Percentiles rank a stretch among this genome's conserved stretches.
phyloP scores from a whole-genome alignment of 208 protist species.

The Trypanosoma avium region DNA sequence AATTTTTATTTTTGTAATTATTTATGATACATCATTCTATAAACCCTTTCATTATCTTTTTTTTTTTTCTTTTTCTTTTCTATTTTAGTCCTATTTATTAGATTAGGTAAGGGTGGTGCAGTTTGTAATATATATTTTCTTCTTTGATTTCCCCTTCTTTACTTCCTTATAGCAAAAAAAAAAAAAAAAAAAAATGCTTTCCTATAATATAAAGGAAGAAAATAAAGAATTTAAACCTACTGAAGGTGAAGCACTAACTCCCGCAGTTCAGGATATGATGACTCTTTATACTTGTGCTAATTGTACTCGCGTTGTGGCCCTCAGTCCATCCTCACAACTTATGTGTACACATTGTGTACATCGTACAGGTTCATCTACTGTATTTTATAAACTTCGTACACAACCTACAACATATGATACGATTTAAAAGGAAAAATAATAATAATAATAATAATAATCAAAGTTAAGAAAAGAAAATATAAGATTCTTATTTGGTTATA shows the following conservation, averaged over 20 bases:
- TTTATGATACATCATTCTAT: neutral
- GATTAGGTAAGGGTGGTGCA: neutral
- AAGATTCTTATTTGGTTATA: neutral
- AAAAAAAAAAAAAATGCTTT: conserved; percentile 18
- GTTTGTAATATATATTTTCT: no score
- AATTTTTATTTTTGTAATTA: conserved; percentile 8
- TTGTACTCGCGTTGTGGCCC: conserved; percentile 66
- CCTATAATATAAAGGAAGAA: conserved; percentile 38
- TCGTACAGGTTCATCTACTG: conserved; percentile 77
- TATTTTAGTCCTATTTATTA: no score
- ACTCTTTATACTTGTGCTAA: conserved; percentile 82
- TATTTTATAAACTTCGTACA: conserved; percentile 90
- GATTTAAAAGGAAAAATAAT: conserved; percentile 42
- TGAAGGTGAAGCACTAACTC: conserved; percentile 3
- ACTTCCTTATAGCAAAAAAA: neutral
- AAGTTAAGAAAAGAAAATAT: neutral
- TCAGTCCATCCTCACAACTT: conserved; percentile 51
- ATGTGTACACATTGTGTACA: conserved; percentile 81
- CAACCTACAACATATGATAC: conserved; percentile 87
- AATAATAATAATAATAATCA: neutral
- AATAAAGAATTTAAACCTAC: conserved; percentile 26
- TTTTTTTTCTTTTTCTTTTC: conserved; percentile 1
- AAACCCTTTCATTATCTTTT: neutral
- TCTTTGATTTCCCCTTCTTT: no score
- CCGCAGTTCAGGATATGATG: conserved; percentile 22